phyloP scores from a whole-genome alignment of 306 rosid genomes.

The Prosopis cineraria region DNA sequence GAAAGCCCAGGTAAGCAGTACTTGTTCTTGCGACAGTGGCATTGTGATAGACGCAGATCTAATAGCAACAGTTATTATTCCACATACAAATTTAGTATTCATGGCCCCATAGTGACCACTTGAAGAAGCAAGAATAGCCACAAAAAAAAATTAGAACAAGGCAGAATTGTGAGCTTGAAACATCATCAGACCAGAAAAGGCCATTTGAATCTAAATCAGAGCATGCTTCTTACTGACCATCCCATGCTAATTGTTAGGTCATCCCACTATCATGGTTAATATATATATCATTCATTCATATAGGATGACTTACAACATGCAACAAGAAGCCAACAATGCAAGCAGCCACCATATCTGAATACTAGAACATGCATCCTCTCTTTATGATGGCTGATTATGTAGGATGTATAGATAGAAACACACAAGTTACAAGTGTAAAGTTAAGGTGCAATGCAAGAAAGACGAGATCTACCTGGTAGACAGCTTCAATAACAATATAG shows the following conservation, averaged over 20 bases:
- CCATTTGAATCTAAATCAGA: not conserved
- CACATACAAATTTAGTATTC: not conserved
- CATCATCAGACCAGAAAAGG: not conserved
- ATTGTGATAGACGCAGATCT: conserved; percentile 8
- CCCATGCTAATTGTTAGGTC: not conserved
- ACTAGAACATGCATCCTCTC: not conserved
- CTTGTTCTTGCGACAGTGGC: conserved; percentile 1
- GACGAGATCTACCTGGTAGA: conserved; percentile 74
- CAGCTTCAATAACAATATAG: conserved; percentile 94
- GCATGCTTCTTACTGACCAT: not conserved
- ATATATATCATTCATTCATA: conserved; percentile 14
- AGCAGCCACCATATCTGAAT: not conserved
- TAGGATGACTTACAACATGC: conserved; percentile 24
- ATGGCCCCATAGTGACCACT: conserved; percentile 12
- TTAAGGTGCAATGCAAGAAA: conserved; percentile 7
- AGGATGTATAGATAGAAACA: conserved; percentile 3
- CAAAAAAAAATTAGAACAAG: not conserved
- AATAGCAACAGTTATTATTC: conserved; percentile 15
- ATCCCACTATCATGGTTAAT: conserved; percentile 11
- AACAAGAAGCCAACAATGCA: conserved; percentile 39
- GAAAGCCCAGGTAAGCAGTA: conserved; percentile 13
- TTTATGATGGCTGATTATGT: not conserved
- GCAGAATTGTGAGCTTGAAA: conserved; percentile 13
- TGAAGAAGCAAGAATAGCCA: conserved; percentile 3
- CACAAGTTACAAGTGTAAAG: conserved; percentile 13